phyloP scores from a whole-genome alignment of 768 basidiomycete genomes.

The Saitozyma podzolica region DNA sequence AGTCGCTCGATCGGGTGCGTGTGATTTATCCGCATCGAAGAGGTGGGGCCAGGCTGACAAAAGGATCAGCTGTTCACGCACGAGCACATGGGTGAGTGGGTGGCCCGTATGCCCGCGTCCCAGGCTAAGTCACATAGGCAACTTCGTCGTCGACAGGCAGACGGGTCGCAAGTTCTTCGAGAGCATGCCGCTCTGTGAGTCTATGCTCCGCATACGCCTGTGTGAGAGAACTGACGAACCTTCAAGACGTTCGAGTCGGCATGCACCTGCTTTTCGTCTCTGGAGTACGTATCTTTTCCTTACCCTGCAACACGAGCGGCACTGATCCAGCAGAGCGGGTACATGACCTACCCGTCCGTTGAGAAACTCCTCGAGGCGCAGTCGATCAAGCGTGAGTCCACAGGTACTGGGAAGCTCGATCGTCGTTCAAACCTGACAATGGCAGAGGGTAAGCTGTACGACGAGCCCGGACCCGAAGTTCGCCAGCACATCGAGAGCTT shows the following conservation, averaged over 20 bases:
- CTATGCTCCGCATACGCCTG: background rate
- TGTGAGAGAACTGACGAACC: background rate
- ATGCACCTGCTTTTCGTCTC: slow-evolving; percentile 71
- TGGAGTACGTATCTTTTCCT: slow-evolving; percentile 23
- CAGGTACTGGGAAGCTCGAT: too few species aligned
- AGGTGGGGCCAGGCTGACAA: background rate
- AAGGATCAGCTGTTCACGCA: slow-evolving; percentile 45
- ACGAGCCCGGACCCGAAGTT: slow-evolving; percentile 44
- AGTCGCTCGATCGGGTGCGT: slow-evolving; percentile 47
- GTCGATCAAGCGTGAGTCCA: slow-evolving; percentile 45
- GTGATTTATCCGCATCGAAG: background rate
- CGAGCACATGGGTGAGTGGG: slow-evolving; percentile 48
- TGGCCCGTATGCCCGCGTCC: background rate
- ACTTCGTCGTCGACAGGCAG: slow-evolving; percentile 51
- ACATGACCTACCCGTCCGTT: slow-evolving; percentile 37
- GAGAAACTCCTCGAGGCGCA: slow-evolving; percentile 46
- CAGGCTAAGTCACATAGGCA: slow-evolving; percentile 28
- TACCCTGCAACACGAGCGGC: background rate
- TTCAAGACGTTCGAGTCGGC: slow-evolving; percentile 35
- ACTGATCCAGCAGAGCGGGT: slow-evolving; percentile 21
- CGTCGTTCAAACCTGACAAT: background rate
- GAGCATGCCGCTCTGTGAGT: slow-evolving; percentile 66
- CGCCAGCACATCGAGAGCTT: slow-evolving; percentile 52
- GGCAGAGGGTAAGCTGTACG: slow-evolving; percentile 50
- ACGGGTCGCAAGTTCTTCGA: slow-evolving; percentile 64